Evolutionary conservation across 139 green algal species (phyloP).

Genomic region (Auxenochlorella protothecoides): DNA sequence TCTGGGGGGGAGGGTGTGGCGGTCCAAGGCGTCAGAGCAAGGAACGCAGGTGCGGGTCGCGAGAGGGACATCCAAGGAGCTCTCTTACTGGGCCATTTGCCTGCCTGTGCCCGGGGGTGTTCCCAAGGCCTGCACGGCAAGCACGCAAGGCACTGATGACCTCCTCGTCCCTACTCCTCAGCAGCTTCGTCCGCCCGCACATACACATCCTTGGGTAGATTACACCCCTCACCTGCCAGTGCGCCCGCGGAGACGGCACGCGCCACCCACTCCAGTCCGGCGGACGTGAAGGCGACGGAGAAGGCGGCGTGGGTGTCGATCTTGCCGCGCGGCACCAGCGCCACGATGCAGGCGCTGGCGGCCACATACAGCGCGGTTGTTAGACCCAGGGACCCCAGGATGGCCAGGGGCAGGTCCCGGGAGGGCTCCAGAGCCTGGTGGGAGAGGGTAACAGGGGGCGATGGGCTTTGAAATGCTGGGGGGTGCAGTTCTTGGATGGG

Average conservation of each 20-base stretch:
- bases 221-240: not conserved
- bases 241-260: not conserved
- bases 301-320: slow-evolving; percentile 62
- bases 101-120: too few species aligned
- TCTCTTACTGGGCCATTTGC: too few species aligned
- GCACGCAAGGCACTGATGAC: too few species aligned
- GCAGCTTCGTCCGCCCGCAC: slow-evolving; percentile 3
- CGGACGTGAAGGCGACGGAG: slow-evolving; percentile 39
- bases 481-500: too few species aligned
- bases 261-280: too few species aligned
- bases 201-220: slow-evolving; percentile 12
- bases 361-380: slow-evolving; percentile 54
- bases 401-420: slow-evolving; percentile 56
- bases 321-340: slow-evolving; percentile 31
- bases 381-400: slow-evolving; percentile 49
- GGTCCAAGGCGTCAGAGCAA: not conserved
- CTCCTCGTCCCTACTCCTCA: too few species aligned
- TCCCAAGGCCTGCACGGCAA: too few species aligned
- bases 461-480: too few species aligned
- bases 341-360: slow-evolving; percentile 29
- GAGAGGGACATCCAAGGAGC: too few species aligned
- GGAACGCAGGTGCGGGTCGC: too few species aligned
- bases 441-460: too few species aligned
- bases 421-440: slow-evolving; percentile 41
- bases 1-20: too few species aligned